Evolutionary conservation across 179 eudicot genomes (phyloP).

Genomic region (Beta corolliflora): DNA sequence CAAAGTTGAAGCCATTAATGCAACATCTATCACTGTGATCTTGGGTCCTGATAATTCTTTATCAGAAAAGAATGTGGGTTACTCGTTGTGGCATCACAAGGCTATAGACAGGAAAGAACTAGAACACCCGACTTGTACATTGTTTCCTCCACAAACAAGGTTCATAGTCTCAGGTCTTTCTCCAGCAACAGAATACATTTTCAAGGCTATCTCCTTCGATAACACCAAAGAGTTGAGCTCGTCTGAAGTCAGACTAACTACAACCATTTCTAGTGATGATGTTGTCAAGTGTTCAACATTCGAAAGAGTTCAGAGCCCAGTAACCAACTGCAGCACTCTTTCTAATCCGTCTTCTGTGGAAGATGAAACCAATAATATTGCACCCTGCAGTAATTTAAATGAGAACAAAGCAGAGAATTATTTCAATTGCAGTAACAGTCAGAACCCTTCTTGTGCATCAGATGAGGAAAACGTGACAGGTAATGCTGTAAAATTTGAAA

Average conservation of each 20-base stretch:
- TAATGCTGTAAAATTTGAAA: slow-evolving; percentile 22
- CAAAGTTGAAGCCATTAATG: slow-evolving; percentile 49
- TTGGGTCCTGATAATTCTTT: slow-evolving; percentile 42
- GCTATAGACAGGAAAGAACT: slow-evolving; percentile 45
- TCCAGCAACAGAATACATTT: slow-evolving; percentile 61
- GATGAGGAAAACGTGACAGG: slow-evolving; percentile 39
- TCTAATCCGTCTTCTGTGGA: slow-evolving; percentile 73
- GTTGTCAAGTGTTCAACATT: slow-evolving; percentile 24
- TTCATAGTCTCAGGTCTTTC: slow-evolving; percentile 49
- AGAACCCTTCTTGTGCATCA: slow-evolving; percentile 30
- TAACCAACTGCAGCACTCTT: slow-evolving; percentile 65
- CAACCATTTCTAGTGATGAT: slow-evolving; percentile 27
- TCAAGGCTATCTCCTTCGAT: slow-evolving; percentile 53
- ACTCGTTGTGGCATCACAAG: slow-evolving; percentile 72
- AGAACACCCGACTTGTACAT: slow-evolving; percentile 56
- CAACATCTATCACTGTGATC: slow-evolving; percentile 51
- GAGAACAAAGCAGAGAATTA: slow-evolving; percentile 35
- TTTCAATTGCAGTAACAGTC: slow-evolving; percentile 28
- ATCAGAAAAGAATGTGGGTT: slow-evolving; percentile 38
- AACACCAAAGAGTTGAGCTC: slow-evolving; percentile 41
- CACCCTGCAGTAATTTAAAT: slow-evolving; percentile 38
- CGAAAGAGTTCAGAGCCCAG: slow-evolving; percentile 55
- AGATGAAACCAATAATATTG: slow-evolving; percentile 59
- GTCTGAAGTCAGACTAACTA: slow-evolving; percentile 47
- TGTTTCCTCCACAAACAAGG: slow-evolving; percentile 51